Evolutionary conservation across 495 filamentous ascomycete genomes (phyloP), one percentile per base, ranked within the genome.

Genomic region (Stereocaulon alpinum): DNA sequence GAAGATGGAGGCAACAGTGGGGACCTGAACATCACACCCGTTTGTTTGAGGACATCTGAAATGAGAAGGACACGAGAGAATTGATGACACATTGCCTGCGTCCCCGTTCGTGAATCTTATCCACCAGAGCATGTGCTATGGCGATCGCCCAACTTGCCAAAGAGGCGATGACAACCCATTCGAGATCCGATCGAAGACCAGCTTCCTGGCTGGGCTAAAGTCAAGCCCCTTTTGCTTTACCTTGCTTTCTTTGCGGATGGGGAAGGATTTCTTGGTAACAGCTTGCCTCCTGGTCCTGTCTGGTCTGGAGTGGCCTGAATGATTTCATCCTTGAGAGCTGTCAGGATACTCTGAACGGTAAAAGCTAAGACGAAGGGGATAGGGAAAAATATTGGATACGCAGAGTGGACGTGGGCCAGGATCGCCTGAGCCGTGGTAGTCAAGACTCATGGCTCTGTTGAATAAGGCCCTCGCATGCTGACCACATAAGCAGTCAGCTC

Each of bases 41-140:
- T 65, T n/a, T 61, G 58, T 45, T 32, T 20, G 37, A 37, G 22
- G 24, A 29, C 47, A 30, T 7, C 3, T 20, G 40, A 29, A 34
- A 14, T 10, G 14, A 6, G 41, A 29, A 15, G 24, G 14, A 37
- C 20, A 30, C 2, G 17, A 29, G 40, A 61, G 40, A 30, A 55
- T 20, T 80, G 87, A 73, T 83, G 57, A 83, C 80, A 32, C 86
- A 76, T 72, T 95, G 82, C 32, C 88, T 88, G 68, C 89, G 92
- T 92, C 91, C 96, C 91, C 91, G 96, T 44, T 82, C 76, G 63
- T 87, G 76, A 29, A 85, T 75, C 51, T 78, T 76, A 55, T 78
- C 72, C 17, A 77, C 63, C 58, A 95, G 74, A 60, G 89, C 86
- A 77, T 91, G 93, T 56, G 81, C 58, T 48, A 93, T 82, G 64